A percentile compares a stretch with the other conserved stretches of the same genome.
Conservation (phyloP, 306 rosid species). For the Rosa chinensis region DNA sequence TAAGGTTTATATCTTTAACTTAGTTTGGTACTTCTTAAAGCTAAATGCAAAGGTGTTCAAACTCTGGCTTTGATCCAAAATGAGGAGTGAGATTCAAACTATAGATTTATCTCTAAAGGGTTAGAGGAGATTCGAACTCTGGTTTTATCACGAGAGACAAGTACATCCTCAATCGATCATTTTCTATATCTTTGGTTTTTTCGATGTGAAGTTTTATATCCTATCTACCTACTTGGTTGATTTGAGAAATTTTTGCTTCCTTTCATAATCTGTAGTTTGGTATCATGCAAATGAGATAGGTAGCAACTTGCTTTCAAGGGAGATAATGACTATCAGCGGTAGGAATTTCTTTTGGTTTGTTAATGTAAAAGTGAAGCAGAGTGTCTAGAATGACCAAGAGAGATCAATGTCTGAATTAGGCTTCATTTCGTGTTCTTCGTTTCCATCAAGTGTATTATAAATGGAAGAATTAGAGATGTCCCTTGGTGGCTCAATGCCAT, state of each 20-base stretch:
- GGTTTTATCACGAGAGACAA: too few species aligned
- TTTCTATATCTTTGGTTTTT: too few species aligned
- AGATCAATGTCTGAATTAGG: neutral
- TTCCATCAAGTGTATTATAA: neutral
- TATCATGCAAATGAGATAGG: neutral
- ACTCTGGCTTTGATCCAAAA: too few species aligned
- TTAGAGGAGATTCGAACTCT: too few species aligned
- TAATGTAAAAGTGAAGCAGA: neutral
- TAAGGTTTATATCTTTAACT: neutral
- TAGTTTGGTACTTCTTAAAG: neutral
- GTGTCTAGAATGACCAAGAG: too few species aligned
- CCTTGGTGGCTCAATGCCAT: neutral
- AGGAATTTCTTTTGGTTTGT: too few species aligned
- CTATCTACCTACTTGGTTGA: too few species aligned
- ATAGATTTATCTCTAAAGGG: too few species aligned
- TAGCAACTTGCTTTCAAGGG: neutral
- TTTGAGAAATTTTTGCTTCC: too few species aligned
- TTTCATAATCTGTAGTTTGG: too few species aligned
- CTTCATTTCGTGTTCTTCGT: neutral
- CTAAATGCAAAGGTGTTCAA: neutral
- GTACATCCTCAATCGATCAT: too few species aligned
- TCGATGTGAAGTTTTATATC: too few species aligned
- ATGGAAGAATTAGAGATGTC: neutral
- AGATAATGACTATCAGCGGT: neutral
- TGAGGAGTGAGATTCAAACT: neutral